A percentile compares a stretch with the other conserved stretches of the same genome.
phyloP scores from a whole-genome alignment of 495 filamentous ascomycete species.

The Peziza echinospora region DNA sequence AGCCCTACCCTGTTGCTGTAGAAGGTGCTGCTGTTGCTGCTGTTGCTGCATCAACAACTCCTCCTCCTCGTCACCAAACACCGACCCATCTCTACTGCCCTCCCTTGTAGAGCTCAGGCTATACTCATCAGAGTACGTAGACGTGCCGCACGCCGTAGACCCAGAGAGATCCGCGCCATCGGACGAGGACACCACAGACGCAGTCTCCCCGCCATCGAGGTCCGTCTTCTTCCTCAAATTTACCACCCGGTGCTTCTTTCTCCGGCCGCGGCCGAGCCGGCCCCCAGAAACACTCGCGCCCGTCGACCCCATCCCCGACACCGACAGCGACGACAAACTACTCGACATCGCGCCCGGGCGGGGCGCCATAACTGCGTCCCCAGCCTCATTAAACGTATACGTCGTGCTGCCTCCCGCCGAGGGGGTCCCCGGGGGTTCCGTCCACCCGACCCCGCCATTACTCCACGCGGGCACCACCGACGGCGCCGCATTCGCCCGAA shows the following conservation, averaged over 20 bases:
- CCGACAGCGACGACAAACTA: constrained; percentile 20
- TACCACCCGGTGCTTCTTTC: constrained; percentile 77
- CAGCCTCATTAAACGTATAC: constrained; percentile 35
- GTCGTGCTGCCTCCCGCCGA: constrained; percentile 11
- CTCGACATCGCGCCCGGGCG: constrained; percentile 25
- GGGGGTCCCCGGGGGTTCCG: background rate
- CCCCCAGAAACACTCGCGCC: constrained; percentile 16
- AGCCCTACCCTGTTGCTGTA: too few relatives aligned
- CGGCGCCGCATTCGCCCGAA: constrained; percentile 52
- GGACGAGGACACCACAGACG: background rate
- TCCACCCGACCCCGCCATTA: background rate
- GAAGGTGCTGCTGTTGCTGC: too few relatives aligned
- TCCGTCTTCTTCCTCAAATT: constrained; percentile 44
- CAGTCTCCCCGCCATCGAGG: background rate
- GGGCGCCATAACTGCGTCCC: constrained; percentile 25
- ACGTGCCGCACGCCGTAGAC: background rate
- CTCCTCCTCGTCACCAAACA: background rate
- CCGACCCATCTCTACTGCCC: background rate
- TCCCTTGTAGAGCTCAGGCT: too few relatives aligned
- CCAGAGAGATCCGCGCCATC: background rate
- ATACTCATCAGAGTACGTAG: background rate
- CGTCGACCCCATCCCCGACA: constrained; percentile 21
- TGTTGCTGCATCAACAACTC: too few relatives aligned
- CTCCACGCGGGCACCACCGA: background rate
- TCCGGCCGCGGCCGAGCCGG: constrained; percentile 14